Evolutionary conservation across 2,329 filamentous ascomycete species (phyloP).

Genomic region (Aspergillus ustus): DNA sequence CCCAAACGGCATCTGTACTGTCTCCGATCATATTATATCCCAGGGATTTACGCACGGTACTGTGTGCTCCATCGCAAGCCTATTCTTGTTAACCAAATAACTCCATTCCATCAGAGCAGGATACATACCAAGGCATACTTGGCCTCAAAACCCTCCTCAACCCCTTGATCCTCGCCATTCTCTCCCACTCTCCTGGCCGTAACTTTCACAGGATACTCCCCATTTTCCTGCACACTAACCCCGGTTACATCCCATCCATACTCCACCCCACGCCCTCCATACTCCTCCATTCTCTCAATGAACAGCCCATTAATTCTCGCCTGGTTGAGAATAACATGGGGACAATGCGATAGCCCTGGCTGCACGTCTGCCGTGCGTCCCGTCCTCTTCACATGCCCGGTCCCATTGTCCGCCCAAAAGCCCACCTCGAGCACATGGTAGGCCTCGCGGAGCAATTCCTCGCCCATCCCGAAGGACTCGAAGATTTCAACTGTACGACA

Average conservation of each 20-base stretch:
- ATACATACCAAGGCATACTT: conserved; percentile 57
- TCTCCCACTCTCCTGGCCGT: conserved; percentile 50
- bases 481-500: conserved; percentile 66
- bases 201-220: conserved; percentile 52
- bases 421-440: conserved; percentile 63
- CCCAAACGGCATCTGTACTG: conserved; percentile 61
- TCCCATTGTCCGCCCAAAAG: conserved; percentile 56
- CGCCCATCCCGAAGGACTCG: conserved; percentile 62
- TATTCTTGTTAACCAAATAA: conserved; percentile 16
- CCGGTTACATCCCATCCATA: conserved; percentile 59
- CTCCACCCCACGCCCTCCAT: conserved; percentile 53
- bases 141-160: conserved; percentile 47
- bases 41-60: conserved; percentile 43
- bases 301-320: conserved; percentile 60
- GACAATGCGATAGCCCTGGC: conserved; percentile 57
- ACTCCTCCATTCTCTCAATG: conserved; percentile 54
- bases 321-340: conserved; percentile 63
- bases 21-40: conserved; percentile 63
- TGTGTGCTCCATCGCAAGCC: conserved; percentile 56
- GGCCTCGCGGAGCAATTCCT: conserved; percentile 59
- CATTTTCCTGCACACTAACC: conserved; percentile 59
- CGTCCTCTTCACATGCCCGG: conserved; percentile 46
- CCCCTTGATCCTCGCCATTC: conserved; percentile 47
- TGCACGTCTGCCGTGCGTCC: conserved; percentile 59
- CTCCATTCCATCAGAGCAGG: neutral